Base-by-base conservation (phyloP, 176 grass and related monocot genomes). In the Aegilops longissima region DNA sequence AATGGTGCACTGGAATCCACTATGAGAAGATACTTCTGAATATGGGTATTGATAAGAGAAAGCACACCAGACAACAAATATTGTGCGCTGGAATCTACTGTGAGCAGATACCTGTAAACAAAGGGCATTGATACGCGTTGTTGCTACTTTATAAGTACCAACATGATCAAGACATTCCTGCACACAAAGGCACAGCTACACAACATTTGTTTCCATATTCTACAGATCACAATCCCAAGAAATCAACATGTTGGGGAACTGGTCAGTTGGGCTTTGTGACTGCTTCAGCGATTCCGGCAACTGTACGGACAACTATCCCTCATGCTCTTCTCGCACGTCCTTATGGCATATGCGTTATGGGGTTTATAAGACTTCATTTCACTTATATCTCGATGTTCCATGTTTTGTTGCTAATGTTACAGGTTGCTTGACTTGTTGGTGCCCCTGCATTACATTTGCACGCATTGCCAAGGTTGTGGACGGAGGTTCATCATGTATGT, bases 381-480 rank as follows among this genome's bases (percentile, higher is more conserved):
- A 24, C 52, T 68, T 66, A 21, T 5, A 24, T 12, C 0, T 38
- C 3, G 4, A 80, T 51, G 8, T 18, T 64, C 30, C 62, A 81
- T 45, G 62, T 79, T 61, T 6, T 13, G 68, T 20, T 14, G 23
- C 2, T 2, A 5, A 58, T 36, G 1, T n/a, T 84, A 31, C 62
- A 92, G 91, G 87, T 36, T 92, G 87, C 87, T 70, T 92, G 56
- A 96, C 94, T 66, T 91, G 78, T 27, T 89, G 87, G 80, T 96
- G 94, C 83, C 91, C 91, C 58, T 96, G 94, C 59, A 16, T 96
- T 33, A 88, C 87, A 18, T 93, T 93, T 34, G 87, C 89, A 18
- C 86, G 78, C 16, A 61, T 92, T 17, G 87, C 94, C 5, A 64
- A 92, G 69, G 84, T 90, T 77, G 73, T 86, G 4, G 94, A 96